Conservation (phyloP, 208 protist species). For the Strigomonas culicis region DNA sequence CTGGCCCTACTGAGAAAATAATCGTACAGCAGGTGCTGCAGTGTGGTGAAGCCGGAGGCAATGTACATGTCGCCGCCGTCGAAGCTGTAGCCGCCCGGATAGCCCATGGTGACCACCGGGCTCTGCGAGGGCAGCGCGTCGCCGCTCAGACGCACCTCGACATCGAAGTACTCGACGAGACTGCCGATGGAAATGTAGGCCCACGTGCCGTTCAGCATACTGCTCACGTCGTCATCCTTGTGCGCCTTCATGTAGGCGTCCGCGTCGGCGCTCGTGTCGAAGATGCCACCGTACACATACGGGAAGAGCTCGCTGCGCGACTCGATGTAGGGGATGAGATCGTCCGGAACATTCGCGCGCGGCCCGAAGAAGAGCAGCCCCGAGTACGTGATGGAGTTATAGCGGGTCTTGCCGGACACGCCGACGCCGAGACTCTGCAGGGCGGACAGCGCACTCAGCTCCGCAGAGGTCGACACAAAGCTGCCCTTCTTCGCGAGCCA, state of each 20-base stretch:
- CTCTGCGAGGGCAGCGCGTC: slow-evolving; percentile 23
- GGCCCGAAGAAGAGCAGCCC: slow-evolving; percentile 60
- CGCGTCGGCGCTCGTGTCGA: slow-evolving; percentile 10
- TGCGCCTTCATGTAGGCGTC: slow-evolving; percentile 20
- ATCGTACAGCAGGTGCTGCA: slow-evolving; percentile 42
- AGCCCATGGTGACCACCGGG: slow-evolving; percentile 11
- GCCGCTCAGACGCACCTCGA: slow-evolving; percentile 40
- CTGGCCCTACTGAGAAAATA: slow-evolving; percentile 21
- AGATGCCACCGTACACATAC: slow-evolving; percentile 43
- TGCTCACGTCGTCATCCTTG: not conserved
- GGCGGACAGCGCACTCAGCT: slow-evolving; percentile 22
- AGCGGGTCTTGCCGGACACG: slow-evolving; percentile 33
- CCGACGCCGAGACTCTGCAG: slow-evolving; percentile 27
- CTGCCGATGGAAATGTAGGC: slow-evolving; percentile 42
- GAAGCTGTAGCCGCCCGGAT: slow-evolving; percentile 23
- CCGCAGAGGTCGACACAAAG: slow-evolving; percentile 13
- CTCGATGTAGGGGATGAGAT: slow-evolving; percentile 34
- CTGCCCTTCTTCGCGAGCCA: slow-evolving; percentile 55
- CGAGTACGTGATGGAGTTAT: slow-evolving; percentile 45
- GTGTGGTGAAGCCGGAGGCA: slow-evolving; percentile 46
- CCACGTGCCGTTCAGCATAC: slow-evolving; percentile 17
- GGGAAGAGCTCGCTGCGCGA: slow-evolving; percentile 25
- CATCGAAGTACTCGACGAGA: slow-evolving; percentile 27
- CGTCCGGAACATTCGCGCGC: slow-evolving; percentile 29
- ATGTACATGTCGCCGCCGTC: slow-evolving; percentile 25